Conservation (phyloP, 83 land plant species). For the Picea abies region DNA sequence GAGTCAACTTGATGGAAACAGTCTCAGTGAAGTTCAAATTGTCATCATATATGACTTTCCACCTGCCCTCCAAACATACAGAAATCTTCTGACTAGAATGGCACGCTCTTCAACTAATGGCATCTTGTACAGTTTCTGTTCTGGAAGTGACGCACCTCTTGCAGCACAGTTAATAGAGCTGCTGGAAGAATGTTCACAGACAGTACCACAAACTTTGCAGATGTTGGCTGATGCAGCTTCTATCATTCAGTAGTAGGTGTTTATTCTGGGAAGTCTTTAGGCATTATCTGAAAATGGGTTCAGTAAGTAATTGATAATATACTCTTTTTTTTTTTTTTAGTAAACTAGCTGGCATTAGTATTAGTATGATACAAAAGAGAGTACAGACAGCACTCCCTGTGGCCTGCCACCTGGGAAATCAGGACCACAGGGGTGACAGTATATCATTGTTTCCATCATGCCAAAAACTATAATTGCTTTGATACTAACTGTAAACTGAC, state of each 20-base stretch:
- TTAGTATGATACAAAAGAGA: too few relatives aligned
- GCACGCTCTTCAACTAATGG: constrained; percentile 37
- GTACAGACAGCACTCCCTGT: too few relatives aligned
- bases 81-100: constrained; percentile 34
- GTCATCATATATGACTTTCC: constrained; percentile 19
- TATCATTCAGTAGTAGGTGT: not conserved
- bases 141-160: constrained; percentile 22
- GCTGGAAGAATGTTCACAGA: constrained; percentile 39
- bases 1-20: not conserved
- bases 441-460: too few relatives aligned
- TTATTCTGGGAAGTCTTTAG: not conserved
- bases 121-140: constrained; percentile 34
- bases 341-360: too few relatives aligned
- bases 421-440: too few relatives aligned
- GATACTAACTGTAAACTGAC: too few relatives aligned
- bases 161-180: constrained; percentile 33
- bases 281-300: too few relatives aligned
- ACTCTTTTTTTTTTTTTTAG: too few relatives aligned
- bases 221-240: constrained; percentile 28
- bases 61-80: constrained; percentile 28
- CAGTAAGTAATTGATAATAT: too few relatives aligned
- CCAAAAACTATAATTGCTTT: too few relatives aligned
- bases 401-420: too few relatives aligned
- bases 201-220: constrained; percentile 33
- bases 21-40: not conserved